phyloP scores from a whole-genome alignment of 2,329 filamentous ascomycete species.

The Cercospora zeina region DNA sequence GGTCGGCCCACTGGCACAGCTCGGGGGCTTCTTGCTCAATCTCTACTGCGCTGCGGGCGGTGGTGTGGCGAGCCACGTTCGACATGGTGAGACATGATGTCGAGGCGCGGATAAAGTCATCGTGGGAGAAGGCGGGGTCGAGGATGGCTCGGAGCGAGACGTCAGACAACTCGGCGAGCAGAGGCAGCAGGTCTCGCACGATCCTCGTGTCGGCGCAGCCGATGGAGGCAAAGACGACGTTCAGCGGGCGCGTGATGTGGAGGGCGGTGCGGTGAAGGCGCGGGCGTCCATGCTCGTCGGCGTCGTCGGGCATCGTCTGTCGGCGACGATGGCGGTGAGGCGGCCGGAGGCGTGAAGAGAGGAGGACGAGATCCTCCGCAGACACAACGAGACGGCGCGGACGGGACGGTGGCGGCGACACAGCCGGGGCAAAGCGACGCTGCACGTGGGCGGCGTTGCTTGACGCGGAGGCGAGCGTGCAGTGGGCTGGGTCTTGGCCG shows the following conservation, averaged over 20 bases:
- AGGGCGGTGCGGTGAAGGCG: constrained; percentile 6
- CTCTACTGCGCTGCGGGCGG: constrained; percentile 31
- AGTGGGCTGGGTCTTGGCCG: background rate
- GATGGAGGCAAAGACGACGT: constrained; percentile 41
- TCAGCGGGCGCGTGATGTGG: constrained; percentile 32
- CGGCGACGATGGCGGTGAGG: background rate
- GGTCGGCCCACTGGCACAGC: constrained; percentile 81
- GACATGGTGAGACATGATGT: constrained; percentile 37
- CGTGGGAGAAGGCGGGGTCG: constrained; percentile 38
- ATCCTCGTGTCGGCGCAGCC: constrained; percentile 40
- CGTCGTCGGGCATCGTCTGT: constrained; percentile 15
- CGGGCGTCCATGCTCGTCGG: constrained; percentile 8
- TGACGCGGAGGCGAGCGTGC: background rate
- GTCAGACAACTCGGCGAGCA: constrained; percentile 38
- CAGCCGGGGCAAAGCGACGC: constrained; percentile 3
- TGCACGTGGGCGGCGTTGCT: constrained; percentile 1
- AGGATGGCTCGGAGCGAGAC: constrained; percentile 41
- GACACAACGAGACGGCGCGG: background rate
- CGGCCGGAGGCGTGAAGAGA: background rate
- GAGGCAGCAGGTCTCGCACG: constrained; percentile 38
- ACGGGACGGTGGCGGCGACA: background rate
- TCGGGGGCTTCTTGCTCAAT: constrained; percentile 56
- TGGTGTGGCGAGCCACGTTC: constrained; percentile 34
- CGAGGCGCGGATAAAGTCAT: constrained; percentile 40
- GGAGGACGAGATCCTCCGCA: background rate